Conservation (phyloP, 1,284 basidiomycete genomes). For the Pholiota adiposa region DNA sequence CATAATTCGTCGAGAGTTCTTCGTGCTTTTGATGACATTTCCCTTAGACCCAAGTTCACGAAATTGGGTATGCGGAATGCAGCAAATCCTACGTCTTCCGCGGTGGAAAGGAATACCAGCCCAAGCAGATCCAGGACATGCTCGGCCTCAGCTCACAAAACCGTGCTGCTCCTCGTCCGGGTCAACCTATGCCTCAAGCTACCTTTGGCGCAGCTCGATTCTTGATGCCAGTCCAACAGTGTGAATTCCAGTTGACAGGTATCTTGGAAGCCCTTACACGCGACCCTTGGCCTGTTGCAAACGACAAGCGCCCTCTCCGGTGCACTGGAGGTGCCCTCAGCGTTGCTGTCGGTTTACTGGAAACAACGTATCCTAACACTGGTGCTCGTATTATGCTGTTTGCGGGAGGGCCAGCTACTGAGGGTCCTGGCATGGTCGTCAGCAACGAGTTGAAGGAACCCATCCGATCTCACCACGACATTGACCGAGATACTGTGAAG, state of each 20-base stretch:
- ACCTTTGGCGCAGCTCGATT: slow-evolving; percentile 90
- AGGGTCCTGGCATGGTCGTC: slow-evolving; percentile 97
- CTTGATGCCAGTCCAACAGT: slow-evolving; percentile 91
- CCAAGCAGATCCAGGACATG: slow-evolving; percentile 99
- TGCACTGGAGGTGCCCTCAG: slow-evolving; percentile 96
- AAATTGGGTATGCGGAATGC: slow-evolving; percentile 96
- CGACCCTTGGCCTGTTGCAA: slow-evolving; percentile 98
- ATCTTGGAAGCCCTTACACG: slow-evolving; percentile 90
- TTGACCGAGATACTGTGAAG: slow-evolving; percentile 96
- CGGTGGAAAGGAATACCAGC: slow-evolving; percentile 97
- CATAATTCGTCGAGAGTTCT: slow-evolving; percentile 1
- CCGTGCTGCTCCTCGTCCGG: slow-evolving; percentile 81
- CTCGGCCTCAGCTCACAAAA: slow-evolving; percentile 84
- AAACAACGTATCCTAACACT: slow-evolving; percentile 96
- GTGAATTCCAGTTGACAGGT: slow-evolving; percentile 96
- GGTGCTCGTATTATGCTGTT: slow-evolving; percentile 98
- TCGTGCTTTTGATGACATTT: neutral
- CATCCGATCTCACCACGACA: slow-evolving; percentile 99
- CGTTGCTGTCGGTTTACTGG: slow-evolving; percentile 94
- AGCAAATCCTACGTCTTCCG: slow-evolving; percentile 99
- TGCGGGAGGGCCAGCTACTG: slow-evolving; percentile 94
- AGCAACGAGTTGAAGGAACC: slow-evolving; percentile 96
- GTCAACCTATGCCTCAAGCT: slow-evolving; percentile 86
- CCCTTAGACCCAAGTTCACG: slow-evolving; percentile 92
- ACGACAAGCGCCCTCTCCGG: slow-evolving; percentile 92